These are phyloP conservation scores for Pseudodiploospora longispora DNA, from an alignment of 2,329 filamentous ascomycete genomes.

Conservation along the genomic window DNA sequence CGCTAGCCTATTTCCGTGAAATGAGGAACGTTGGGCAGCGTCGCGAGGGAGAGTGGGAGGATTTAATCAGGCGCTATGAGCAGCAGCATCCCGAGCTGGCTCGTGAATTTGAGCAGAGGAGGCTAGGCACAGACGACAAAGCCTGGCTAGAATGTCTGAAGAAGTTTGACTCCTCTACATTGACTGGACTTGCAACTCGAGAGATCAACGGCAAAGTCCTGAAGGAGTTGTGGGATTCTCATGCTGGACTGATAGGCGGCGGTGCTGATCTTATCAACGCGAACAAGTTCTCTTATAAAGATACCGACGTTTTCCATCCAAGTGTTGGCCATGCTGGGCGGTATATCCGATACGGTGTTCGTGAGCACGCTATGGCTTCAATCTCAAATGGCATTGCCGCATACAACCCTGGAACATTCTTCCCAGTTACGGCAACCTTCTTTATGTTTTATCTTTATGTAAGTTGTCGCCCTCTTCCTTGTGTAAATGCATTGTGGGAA, in stretches of 20 bases:
- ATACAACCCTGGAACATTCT: conserved; percentile 43
- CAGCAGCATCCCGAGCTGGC: conserved; percentile 40
- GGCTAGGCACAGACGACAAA: conserved; percentile 26
- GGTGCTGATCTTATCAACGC: conserved; percentile 46
- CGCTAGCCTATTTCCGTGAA: conserved; percentile 43
- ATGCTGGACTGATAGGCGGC: conserved; percentile 17
- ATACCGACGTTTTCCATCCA: conserved; percentile 41
- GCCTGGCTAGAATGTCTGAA: no score
- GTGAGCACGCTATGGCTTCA: conserved; percentile 53
- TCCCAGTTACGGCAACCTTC: conserved; percentile 51
- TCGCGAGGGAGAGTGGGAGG: conserved; percentile 39
- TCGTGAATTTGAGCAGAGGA: conserved; percentile 37
- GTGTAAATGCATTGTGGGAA: neutral
- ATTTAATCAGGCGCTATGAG: conserved; percentile 33
- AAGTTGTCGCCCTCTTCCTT: neutral
- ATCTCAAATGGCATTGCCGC: conserved; percentile 53
- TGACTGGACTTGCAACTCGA: conserved; percentile 38
- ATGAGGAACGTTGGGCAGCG: conserved; percentile 33
- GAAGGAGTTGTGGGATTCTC: no score
- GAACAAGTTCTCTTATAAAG: conserved; percentile 48
- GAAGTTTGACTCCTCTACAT: conserved; percentile 35
- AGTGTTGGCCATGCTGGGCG: conserved; percentile 47
- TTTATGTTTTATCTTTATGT: conserved; percentile 51
- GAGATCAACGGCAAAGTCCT: conserved; percentile 40
- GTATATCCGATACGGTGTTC: conserved; percentile 53